Percentiles rank a stretch among this genome's conserved stretches.
Evolutionary conservation across 805 yeast genomes (phyloP).

Genomic region (Cyberlindnera meyerae): DNA sequence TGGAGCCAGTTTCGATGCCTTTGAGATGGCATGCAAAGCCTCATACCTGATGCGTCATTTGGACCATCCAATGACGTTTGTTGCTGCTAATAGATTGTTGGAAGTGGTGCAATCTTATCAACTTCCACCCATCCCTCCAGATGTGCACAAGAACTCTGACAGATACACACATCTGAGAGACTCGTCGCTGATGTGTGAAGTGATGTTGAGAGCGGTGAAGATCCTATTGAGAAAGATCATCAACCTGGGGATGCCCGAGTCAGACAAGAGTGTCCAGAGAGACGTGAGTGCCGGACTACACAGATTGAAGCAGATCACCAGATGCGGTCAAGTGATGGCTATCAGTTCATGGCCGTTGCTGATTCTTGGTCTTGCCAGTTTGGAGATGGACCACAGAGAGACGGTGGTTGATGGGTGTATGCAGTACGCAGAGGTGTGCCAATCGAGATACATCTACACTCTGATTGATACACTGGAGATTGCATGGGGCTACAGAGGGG

Average conservation of each 20-base stretch:
- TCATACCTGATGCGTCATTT: slow-evolving; percentile 25
- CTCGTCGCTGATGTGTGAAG: slow-evolving; percentile 14
- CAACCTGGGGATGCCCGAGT: slow-evolving; percentile 1
- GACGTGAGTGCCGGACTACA: slow-evolving; percentile 7
- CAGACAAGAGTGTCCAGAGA: slow-evolving; percentile 8
- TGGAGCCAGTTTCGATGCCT: slow-evolving; percentile 34
- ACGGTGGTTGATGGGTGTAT: slow-evolving; percentile 9
- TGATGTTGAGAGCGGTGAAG: slow-evolving; percentile 15
- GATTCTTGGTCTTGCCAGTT: slow-evolving; percentile 15
- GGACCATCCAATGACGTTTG: slow-evolving; percentile 8
- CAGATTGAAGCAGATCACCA: slow-evolving; percentile 8
- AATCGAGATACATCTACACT: slow-evolving; percentile 13
- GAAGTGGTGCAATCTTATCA: slow-evolving; percentile 11
- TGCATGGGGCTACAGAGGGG: slow-evolving; percentile 17
- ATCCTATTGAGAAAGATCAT: slow-evolving; percentile 17
- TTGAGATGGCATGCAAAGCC: slow-evolving; percentile 32
- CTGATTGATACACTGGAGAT: slow-evolving; percentile 14
- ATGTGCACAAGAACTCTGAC: slow-evolving; percentile 3
- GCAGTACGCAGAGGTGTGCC: slow-evolving; percentile 13
- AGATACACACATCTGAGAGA: slow-evolving; percentile 14
- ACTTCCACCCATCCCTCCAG: slow-evolving; percentile 15
- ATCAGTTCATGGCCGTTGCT: slow-evolving; percentile 16
- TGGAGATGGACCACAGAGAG: slow-evolving; percentile 8
- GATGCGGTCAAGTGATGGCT: slow-evolving; percentile 9
- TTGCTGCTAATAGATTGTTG: slow-evolving; percentile 11